Conservation (phyloP, 2,329 filamentous ascomycete genomes). For the Fusarium caatingaense region DNA sequence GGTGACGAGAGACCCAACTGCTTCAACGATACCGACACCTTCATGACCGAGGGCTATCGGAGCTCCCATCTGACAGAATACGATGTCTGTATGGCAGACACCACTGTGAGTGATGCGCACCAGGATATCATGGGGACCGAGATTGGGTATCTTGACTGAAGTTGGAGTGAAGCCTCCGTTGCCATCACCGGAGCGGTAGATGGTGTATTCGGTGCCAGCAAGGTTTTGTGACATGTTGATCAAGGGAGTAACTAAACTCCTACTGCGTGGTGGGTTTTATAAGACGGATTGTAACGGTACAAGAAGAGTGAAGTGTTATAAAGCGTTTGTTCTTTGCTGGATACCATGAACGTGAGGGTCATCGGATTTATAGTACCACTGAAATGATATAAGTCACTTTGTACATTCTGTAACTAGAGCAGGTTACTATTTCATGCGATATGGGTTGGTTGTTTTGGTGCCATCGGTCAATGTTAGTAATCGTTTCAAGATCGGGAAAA, state of each 20-base stretch:
- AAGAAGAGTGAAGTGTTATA: not conserved
- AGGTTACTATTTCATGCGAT: not conserved
- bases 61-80: not conserved
- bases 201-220: not conserved
- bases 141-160: not conserved
- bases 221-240: not conserved
- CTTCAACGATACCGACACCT: not conserved
- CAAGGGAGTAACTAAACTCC: not conserved
- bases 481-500: fast-evolving
- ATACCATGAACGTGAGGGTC: not conserved
- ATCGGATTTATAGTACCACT: not conserved
- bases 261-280: not conserved
- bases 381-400: not conserved
- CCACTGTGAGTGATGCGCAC: constrained; percentile 12
- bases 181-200: constrained; percentile 3
- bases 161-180: not conserved
- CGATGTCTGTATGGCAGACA: constrained; percentile 11
- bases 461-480: not conserved
- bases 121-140: constrained; percentile 2
- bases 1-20: not conserved
- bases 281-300: not conserved
- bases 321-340: fast-evolving
- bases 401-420: not conserved
- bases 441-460: not conserved
- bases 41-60: constrained; percentile 11